Evolutionary conservation across 345 rosid species (phyloP).

Genomic region (Schrenkiella parvula): DNA sequence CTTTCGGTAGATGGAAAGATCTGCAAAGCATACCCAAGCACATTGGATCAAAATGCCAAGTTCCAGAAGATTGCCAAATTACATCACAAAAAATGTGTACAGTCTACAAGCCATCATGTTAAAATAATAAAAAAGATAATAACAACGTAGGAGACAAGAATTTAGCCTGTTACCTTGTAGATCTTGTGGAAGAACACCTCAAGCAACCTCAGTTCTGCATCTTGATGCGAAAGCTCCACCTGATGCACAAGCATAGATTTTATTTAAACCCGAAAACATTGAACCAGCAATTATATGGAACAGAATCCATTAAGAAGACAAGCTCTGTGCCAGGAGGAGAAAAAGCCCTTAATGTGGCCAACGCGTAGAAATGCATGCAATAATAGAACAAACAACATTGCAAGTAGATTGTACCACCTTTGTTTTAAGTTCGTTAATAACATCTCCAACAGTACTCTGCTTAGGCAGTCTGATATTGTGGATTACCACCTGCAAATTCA

Average conservation of each 20-base stretch:
- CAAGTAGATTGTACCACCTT: slow-evolving; percentile 48
- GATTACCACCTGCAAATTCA: slow-evolving; percentile 52
- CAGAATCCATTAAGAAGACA: not conserved
- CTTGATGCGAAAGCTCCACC: slow-evolving; percentile 90
- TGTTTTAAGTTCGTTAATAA: slow-evolving; percentile 77
- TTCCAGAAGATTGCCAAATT: not conserved
- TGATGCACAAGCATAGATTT: slow-evolving; percentile 36
- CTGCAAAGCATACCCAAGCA: slow-evolving; percentile 41
- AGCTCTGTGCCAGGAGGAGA: not conserved
- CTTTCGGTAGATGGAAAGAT: slow-evolving; percentile 75
- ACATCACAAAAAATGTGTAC: not conserved
- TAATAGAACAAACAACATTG: not conserved
- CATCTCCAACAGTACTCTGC: slow-evolving; percentile 95
- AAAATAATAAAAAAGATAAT: not conserved
- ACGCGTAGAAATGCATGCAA: slow-evolving; percentile 2
- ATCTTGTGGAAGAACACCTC: slow-evolving; percentile 97
- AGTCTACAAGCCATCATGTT: not conserved
- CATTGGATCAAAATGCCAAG: not conserved
- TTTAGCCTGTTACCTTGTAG: slow-evolving; percentile 63
- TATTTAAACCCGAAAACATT: not conserved
- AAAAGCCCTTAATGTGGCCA: not conserved
- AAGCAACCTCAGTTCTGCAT: slow-evolving; percentile 89
- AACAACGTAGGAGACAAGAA: not conserved
- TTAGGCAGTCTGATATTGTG: slow-evolving; percentile 91
- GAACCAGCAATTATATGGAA: slow-evolving; percentile 1